Conservation (phyloP, 352 stramenopile species). For the Phytophthora rubi region DNA sequence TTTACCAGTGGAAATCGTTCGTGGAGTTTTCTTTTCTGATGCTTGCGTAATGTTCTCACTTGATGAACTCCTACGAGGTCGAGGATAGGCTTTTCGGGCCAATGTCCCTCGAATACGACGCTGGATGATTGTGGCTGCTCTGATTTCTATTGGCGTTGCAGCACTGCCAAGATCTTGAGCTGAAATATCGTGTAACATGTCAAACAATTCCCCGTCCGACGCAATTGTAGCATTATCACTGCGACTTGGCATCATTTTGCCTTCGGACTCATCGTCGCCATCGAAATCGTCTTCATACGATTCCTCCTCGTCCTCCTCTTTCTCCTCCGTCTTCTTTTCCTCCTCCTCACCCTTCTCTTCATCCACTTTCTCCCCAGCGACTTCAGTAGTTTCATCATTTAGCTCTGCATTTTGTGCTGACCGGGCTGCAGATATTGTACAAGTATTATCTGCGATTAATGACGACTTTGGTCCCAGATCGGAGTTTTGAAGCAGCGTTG, state of each 20-base stretch:
- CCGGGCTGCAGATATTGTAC: neutral
- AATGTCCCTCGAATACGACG: slow-evolving; percentile 28
- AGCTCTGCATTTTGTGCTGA: neutral
- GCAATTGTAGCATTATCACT: slow-evolving; percentile 12
- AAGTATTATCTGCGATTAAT: neutral
- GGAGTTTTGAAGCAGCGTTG: neutral
- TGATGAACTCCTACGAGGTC: neutral
- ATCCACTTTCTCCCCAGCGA: neutral
- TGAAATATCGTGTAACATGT: slow-evolving; percentile 42
- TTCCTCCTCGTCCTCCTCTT: slow-evolving; percentile 28
- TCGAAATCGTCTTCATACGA: slow-evolving; percentile 62
- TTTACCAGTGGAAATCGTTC: neutral
- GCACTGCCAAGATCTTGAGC: slow-evolving; percentile 1
- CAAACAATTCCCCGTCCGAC: slow-evolving; percentile 50
- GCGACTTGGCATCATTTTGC: slow-evolving; percentile 16
- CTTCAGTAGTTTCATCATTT: neutral
- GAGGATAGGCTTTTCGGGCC: slow-evolving; percentile 4
- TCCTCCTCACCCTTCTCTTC: neutral
- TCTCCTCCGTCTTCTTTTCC: neutral
- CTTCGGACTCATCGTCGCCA: slow-evolving; percentile 16
- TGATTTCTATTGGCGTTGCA: slow-evolving; percentile 6
- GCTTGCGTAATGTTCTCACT: neutral
- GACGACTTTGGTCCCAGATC: neutral
- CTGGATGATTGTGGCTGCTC: slow-evolving; percentile 41
- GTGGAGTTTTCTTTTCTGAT: neutral